Base-by-base conservation (phyloP, 371 early-diverging fungal species). In the Lichtheimia ornata region DNA sequence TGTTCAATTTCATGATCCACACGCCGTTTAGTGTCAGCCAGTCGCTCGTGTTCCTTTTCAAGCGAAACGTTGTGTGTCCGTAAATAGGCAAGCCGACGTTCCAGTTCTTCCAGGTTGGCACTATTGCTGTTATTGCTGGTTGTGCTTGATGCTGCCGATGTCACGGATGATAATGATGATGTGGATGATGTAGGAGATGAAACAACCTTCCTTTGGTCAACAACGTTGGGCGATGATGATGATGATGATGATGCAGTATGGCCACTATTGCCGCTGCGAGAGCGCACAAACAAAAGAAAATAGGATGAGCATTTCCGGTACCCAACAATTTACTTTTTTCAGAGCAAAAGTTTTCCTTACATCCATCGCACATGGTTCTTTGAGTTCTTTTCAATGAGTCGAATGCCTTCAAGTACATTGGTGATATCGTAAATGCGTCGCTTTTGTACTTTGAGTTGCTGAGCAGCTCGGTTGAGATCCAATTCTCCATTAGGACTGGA, bases 391-490 rank as follows among this genome's bases (percentile, higher is more conserved):
- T 89, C 88, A 62, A 93, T 84, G 47, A 89, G 74, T 9, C 83
- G 83, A 55, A 94, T 84, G 15, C 93, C 92, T 73, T 94, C 93
- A 44, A 94, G 74, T 11, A 93, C 92, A 66, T 93, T 92, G 56
- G 93, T 93, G 56, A 94, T 93, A 65, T 94, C 94, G 65, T 94
- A 94, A 49, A 94, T 90, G 49, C 94, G 79, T 66, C 94, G 82
- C 71, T 94, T 94, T 65, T 88, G 87, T 18, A 93, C 93, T 12
- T 84, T 77, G 24, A 94, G 83, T 50, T 83, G 77, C 17, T 65
- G 67, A 0, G 93, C 91, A 5, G 93, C 92, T 40, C 75, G 69
- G 60, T 89, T 91, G 50, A 92, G 73, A 68, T 92, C 93, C 47
- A 93, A 67, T 24, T 84, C 84, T 1, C 86, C 86, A 22, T 88